A percentile compares a stretch with the other conserved stretches of the same genome.
Conservation (phyloP, 1,284 basidiomycete species). For the Austroboletus novae-zelandiae region DNA sequence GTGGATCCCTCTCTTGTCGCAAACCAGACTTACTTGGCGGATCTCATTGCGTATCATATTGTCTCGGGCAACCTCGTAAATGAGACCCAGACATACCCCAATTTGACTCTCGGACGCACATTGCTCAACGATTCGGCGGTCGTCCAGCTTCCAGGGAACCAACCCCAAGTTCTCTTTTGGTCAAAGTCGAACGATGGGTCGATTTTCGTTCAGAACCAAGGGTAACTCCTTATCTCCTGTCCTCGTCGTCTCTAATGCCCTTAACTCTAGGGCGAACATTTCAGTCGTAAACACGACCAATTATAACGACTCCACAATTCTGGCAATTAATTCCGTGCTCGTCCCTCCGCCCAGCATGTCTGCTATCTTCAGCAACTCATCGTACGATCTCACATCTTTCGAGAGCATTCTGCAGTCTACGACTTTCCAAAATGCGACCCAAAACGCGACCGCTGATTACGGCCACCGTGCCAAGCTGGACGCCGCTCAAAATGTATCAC, state of each 20-base stretch:
- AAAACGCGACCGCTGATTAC: constrained; percentile 10
- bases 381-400: constrained; percentile 27
- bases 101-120: constrained; percentile 64
- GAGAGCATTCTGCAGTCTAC: constrained; percentile 23
- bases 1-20: constrained; percentile 29
- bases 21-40: constrained; percentile 39
- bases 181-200: constrained; percentile 43
- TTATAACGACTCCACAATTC: constrained; percentile 50
- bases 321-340: constrained; percentile 52
- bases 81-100: constrained; percentile 42
- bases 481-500: constrained; percentile 13
- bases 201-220: constrained; percentile 53
- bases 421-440: constrained; percentile 11
- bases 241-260: neutral
- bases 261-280: constrained; percentile 38
- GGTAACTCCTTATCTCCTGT: constrained; percentile 32
- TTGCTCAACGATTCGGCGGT: constrained; percentile 47
- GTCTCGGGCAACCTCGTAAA: constrained; percentile 51
- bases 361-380: constrained; percentile 38
- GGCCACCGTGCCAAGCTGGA: too few species aligned
- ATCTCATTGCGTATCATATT: constrained; percentile 62
- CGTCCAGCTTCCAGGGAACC: constrained; percentile 54
- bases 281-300: constrained; percentile 45
- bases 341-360: constrained; percentile 51
- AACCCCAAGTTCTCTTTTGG: constrained; percentile 66